A percentile compares a stretch with the other conserved stretches of the same genome.
Evolutionary conservation across 805 yeast species (phyloP).

Genomic region (Metschnikowia orientalis): DNA sequence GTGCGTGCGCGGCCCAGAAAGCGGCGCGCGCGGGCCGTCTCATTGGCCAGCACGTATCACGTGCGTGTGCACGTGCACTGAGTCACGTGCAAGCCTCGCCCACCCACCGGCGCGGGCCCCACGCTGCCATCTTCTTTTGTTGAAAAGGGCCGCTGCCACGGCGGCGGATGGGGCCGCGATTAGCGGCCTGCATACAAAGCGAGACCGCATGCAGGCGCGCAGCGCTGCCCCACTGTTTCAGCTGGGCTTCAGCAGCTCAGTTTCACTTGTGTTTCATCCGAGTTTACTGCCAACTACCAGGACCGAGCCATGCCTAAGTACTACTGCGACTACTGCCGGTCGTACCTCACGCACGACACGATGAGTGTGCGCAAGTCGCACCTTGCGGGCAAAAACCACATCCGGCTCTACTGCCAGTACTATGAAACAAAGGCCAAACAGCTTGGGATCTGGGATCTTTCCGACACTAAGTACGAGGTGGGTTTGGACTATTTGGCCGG

Average conservation of each 20-base stretch:
- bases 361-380: slow-evolving; percentile 80
- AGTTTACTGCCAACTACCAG: too few relatives aligned
- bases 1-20: slow-evolving; percentile 17
- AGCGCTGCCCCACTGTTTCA: too few relatives aligned
- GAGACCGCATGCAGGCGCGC: too few relatives aligned
- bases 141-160: too few relatives aligned
- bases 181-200: too few relatives aligned
- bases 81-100: too few relatives aligned
- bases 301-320: slow-evolving; percentile 68
- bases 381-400: slow-evolving; percentile 70
- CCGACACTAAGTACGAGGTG: slow-evolving; percentile 32
- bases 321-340: slow-evolving; percentile 81
- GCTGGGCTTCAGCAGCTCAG: too few relatives aligned
- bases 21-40: slow-evolving; percentile 3
- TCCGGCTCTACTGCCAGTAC: slow-evolving; percentile 66
- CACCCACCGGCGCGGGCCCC: too few relatives aligned
- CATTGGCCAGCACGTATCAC: slow-evolving; percentile 4
- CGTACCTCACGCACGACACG: slow-evolving; percentile 85
- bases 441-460: slow-evolving; percentile 29
- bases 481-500: slow-evolving; percentile 31
- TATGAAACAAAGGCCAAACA: slow-evolving; percentile 47
- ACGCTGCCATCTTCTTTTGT: too few relatives aligned
- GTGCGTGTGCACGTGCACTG: slow-evolving; percentile 7
- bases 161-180: too few relatives aligned
- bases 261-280: too few relatives aligned